Evolutionary conservation across 202 grass and related monocot species (phyloP), one percentile per base, ranked within the genome.

Genomic region (Hordeum pubiflorum): DNA sequence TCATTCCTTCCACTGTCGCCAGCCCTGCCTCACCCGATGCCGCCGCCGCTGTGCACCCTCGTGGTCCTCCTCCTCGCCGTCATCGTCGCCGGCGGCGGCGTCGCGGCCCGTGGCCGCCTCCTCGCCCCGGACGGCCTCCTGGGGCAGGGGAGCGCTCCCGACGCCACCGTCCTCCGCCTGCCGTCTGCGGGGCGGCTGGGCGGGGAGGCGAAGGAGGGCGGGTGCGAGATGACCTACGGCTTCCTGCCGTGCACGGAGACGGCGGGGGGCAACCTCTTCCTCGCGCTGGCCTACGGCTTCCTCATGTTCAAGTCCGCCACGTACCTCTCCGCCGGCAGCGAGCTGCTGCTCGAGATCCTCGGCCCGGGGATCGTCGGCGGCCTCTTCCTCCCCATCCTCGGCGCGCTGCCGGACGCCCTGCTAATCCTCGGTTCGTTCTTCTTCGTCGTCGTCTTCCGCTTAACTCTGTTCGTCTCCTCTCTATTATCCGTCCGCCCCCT

Each of bases 251-350:
- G 92, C 77, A 94, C 95, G 9, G 46, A 27, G 4, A 94, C 92
- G 15, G 86, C 58, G 9, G 7, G 71, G 1, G 95, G 95, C 0
- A 98, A 98, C 86, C 64, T 98, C 27, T 93, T 98, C 82, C 84
- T 98, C 26, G 76, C 81, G 44, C n/a, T 94, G 3, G 80, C 86
- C n/a, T 98, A 98, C 71, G 95, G 95, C 4, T 91, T 93, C 86
- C 82, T 98, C 76, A 93, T 98, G 92, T 98, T 89, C 82, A 98
- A 94, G 82, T 78, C 88, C 18, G 95, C 95, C 11, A 98, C 95
- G 3, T 93, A 80, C 83, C 83, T 98, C 32, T 98, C 92, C 36
- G 72, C 92, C 41, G 95, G 95, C 38, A 94, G 92, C 87, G 95
- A 98, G 84, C 68, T 95, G 52, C 86, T 98, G 63, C 92, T 98